Percentiles rank a stretch among this genome's conserved stretches.
Evolutionary conservation across 805 yeast species (phyloP).

Genomic region (Wickerhamiella bombiphila): DNA sequence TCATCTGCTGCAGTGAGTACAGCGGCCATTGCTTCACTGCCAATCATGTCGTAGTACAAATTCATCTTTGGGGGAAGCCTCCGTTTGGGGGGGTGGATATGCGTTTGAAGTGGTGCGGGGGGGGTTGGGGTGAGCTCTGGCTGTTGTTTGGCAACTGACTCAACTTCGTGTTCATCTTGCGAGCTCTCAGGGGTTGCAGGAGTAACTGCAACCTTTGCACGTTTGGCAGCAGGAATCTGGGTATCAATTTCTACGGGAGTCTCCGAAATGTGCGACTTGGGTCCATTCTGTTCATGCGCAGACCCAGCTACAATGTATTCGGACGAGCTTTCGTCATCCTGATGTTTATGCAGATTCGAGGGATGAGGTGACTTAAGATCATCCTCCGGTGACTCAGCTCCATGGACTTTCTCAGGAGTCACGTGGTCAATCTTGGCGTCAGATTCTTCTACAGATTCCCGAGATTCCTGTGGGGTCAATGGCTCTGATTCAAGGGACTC

Average conservation of each 20-base stretch:
- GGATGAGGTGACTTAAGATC: not conserved
- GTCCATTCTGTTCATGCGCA: not conserved
- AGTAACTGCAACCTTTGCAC: not conserved
- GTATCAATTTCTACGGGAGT: not conserved
- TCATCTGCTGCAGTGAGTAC: conserved; percentile 8
- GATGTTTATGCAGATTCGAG: not conserved
- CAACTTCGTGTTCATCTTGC: not conserved
- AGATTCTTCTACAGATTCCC: not conserved
- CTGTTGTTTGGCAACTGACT: not conserved
- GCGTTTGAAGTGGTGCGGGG: not conserved
- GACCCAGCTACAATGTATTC: not conserved
- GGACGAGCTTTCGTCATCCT: not conserved
- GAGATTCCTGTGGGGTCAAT: conserved; percentile 2
- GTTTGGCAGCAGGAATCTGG: not conserved
- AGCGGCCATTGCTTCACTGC: conserved; percentile 11
- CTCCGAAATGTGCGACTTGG: not conserved
- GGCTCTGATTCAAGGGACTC: conserved; percentile 1
- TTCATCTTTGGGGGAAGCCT: conserved; percentile 9
- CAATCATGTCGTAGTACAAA: conserved; percentile 19
- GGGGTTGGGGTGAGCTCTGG: not conserved
- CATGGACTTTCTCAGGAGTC: conserved; percentile 1
- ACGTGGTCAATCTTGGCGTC: not conserved
- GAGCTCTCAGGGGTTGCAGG: not conserved
- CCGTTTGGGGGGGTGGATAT: not conserved
- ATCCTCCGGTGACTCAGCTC: not conserved